Conservation (phyloP, 805 yeast species). For the Monosporozyma solicola region DNA sequence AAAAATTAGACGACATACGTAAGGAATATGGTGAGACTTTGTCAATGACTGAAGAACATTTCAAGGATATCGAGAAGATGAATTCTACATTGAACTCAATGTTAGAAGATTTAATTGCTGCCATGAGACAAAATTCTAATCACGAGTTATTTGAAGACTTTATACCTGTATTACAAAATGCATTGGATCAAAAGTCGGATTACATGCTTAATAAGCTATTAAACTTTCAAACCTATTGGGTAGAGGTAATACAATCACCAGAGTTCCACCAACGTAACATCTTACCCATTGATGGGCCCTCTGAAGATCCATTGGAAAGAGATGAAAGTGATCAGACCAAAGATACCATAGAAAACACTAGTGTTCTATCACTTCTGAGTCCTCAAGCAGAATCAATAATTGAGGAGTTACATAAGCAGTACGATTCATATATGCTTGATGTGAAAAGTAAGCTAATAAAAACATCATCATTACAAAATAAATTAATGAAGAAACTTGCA, state of each 20-base stretch:
- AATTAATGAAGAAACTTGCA: constrained; percentile 15
- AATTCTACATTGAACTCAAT: constrained; percentile 18
- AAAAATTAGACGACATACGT: background rate
- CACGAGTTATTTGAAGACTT: background rate
- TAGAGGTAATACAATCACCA: background rate
- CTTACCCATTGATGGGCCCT: background rate
- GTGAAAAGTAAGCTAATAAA: constrained; percentile 16
- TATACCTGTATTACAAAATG: background rate
- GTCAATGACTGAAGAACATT: constrained; percentile 23
- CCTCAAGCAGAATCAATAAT: constrained; percentile 22
- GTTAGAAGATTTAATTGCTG: constrained; percentile 3
- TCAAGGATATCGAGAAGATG: constrained; percentile 21
- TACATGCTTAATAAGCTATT: background rate
- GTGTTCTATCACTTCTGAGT: constrained; percentile 12
- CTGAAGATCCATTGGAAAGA: background rate
- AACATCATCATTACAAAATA: constrained; percentile 13
- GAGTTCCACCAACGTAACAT: background rate
- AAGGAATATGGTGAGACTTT: constrained; percentile 11
- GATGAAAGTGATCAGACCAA: background rate
- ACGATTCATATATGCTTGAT: constrained; percentile 22
- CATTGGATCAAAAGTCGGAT: background rate
- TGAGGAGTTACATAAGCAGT: constrained; percentile 23
- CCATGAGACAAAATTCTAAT: background rate
- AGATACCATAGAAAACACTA: constrained; percentile 1
- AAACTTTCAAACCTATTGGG: background rate